Evolutionary conservation across 768 basidiomycete genomes (phyloP).

Genomic region (Trametes elegans): DNA sequence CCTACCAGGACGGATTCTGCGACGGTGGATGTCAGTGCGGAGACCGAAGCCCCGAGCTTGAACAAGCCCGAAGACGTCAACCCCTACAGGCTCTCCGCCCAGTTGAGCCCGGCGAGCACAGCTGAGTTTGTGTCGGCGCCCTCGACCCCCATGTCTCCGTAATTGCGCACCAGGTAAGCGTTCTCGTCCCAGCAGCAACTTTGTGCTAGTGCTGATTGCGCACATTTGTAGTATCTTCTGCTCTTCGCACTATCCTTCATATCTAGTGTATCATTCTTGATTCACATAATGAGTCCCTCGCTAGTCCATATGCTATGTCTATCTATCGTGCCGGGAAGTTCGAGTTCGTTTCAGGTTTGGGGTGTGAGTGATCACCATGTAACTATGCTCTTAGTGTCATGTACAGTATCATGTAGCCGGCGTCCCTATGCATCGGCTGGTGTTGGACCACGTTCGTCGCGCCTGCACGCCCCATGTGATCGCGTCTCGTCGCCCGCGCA

Average conservation of each 20-base stretch:
- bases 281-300: too few species aligned
- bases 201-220: too few species aligned
- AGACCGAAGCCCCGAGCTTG: not conserved
- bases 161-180: not conserved
- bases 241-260: too few species aligned
- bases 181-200: not conserved
- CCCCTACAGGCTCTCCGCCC: not conserved
- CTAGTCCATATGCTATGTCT: too few species aligned
- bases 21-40: not conserved
- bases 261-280: too few species aligned
- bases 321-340: too few species aligned
- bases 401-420: slow-evolving; percentile 2
- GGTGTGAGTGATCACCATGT: not conserved
- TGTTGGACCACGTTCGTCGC: not conserved
- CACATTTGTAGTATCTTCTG: too few species aligned
- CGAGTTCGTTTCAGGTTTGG: too few species aligned
- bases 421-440: not conserved
- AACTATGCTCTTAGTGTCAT: slow-evolving; percentile 7
- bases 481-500: slow-evolving; percentile 5
- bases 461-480: slow-evolving; percentile 10
- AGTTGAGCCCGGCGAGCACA: slow-evolving; percentile 12
- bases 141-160: slow-evolving; percentile 6
- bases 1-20: slow-evolving; percentile 2
- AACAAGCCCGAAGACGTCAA: not conserved
- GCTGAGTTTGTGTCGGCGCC: slow-evolving; percentile 11